These are phyloP conservation scores for Xylariaceae sp. DNA, from an alignment of 2,329 filamentous ascomycete genomes.

Conservation along the genomic window DNA sequence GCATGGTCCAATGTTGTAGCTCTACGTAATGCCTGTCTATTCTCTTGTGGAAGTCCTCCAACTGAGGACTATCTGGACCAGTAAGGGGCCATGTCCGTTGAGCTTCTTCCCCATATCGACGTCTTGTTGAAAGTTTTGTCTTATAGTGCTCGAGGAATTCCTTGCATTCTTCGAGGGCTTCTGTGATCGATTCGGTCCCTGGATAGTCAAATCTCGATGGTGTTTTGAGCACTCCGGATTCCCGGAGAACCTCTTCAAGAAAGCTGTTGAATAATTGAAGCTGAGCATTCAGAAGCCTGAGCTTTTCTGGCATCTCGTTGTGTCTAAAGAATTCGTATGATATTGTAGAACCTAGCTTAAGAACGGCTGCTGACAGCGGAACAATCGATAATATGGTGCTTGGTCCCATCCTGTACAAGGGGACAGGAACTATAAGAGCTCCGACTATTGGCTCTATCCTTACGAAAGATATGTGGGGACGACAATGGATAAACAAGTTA, in stretches of 20 bases:
- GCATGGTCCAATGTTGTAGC: conserved; percentile 20
- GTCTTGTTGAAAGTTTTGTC: conserved; percentile 14
- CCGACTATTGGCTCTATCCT: conserved; percentile 15
- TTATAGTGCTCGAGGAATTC: conserved; percentile 28
- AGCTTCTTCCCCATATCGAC: conserved; percentile 3
- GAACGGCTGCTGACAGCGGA: conserved; percentile 26
- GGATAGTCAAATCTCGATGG: conserved; percentile 14
- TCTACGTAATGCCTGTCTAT: conserved; percentile 25
- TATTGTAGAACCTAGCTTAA: conserved; percentile 27
- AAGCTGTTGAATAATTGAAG: conserved; percentile 22
- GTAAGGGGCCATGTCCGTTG: conserved; percentile 17
- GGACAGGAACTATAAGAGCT: conserved; percentile 12
- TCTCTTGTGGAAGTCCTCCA: conserved; percentile 27
- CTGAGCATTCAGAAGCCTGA: conserved; percentile 26
- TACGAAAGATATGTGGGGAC: conserved; percentile 20
- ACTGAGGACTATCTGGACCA: conserved; percentile 18
- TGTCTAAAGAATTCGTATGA: conserved; percentile 24
- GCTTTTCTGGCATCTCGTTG: conserved; percentile 21
- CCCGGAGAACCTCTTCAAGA: conserved; percentile 18
- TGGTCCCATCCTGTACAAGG: conserved; percentile 27
- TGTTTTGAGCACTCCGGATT: conserved; percentile 11
- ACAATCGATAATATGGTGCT: conserved; percentile 27
- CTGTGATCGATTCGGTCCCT: conserved; percentile 17
- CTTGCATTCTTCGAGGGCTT: conserved; percentile 30
- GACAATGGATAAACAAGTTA: conserved; percentile 9